Base-by-base conservation (phyloP, 2,329 filamentous ascomycete species). In the Xylaria sp. region DNA sequence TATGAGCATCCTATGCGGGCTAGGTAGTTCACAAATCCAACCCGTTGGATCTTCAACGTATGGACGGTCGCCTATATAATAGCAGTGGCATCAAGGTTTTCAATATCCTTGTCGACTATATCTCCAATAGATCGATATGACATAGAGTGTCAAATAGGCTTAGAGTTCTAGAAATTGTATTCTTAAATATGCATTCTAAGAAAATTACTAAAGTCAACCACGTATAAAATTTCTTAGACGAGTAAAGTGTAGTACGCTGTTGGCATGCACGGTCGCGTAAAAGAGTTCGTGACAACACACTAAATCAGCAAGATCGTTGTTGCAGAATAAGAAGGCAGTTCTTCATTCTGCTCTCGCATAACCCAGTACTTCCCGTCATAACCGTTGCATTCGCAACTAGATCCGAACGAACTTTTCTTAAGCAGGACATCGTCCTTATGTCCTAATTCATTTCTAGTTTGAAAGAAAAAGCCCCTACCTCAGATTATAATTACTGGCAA, bases 1-100 rank as follows among this genome's bases (percentile, higher is more conserved):
- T 28, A 59, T 61, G 61, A 64, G 55, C 8, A 51, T 49, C 20
- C 33, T 68, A 9, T 68, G 61, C 20, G 56, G 66, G 18, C n/a
- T 68, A 33, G 56, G 64, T 2, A 61, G 49, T 8, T 10, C 39
- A 25, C 66, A 51, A 31, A 56, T 33, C 36, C 61, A 64, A n/a
- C 18, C 61, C 0, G 55, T 12, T 10, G 31, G 56, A 31, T 55
- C 59, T 39, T 63, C 48, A 4, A 48, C 59, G 39, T 63, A 39
- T 4, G 39, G 61, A 13, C 55, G 52, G 31, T 68, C 49, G 51
- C 66, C 66, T 60, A 55, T 46, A 60, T 59, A 31, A n/a, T 43
- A 28, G 12, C 52, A 18, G 36, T 52, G 20, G 46, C 31, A 64
- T 39, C 10, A 49, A 31, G n/a, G 18, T 39, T 28, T 48, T 25